Evolutionary conservation across 129 eudicot species (phyloP), one percentile per base, ranked within the genome.

Genomic region (Artemisia tridentata): DNA sequence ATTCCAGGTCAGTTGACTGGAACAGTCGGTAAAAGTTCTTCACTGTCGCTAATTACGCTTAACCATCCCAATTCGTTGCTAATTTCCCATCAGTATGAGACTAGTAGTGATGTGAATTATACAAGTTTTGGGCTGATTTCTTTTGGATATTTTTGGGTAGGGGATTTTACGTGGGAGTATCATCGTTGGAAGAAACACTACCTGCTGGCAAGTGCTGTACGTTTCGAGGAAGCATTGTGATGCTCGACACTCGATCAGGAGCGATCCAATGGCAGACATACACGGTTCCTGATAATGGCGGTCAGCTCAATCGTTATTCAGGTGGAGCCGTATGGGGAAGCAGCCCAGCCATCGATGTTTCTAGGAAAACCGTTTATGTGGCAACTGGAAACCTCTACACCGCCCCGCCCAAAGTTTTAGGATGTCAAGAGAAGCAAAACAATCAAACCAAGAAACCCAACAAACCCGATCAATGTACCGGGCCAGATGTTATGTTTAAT

Each of bases 251-350:
- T 18, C 67, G 56, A 71, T 70, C 85, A 0, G 91, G 96, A 0
- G 80, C 68, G 29, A 77, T 86, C 23, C 38, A 81, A 10, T 88
- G 96, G 96, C 96, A 84, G 52, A 85, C 96, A 20, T 88, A 76
- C 64, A 88, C 96, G 7, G 52, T 86, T 11, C 91, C 96, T 0
- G 91, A 88, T 68, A 88, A 88, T 21, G 86, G 83, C 3, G 91
- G 91, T 47, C 75, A 47, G 12, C 67, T 72, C 0, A 89, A 83
- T 1, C 81, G 82, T 12, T 86, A 83, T 34, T 76, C 96, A 4
- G 96, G 91, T 15, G 96, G 81, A 0, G 85, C 89, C 43, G 84
- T 88, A 73, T 88, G 96, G 96, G 96, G 96, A 51, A 88, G 96
- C 74, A 88, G 96, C 72, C 96, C 89, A 5, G 79, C 96, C 69